Conservation (phyloP, 1,284 basidiomycete genomes). For the Trametes polyzona region DNA sequence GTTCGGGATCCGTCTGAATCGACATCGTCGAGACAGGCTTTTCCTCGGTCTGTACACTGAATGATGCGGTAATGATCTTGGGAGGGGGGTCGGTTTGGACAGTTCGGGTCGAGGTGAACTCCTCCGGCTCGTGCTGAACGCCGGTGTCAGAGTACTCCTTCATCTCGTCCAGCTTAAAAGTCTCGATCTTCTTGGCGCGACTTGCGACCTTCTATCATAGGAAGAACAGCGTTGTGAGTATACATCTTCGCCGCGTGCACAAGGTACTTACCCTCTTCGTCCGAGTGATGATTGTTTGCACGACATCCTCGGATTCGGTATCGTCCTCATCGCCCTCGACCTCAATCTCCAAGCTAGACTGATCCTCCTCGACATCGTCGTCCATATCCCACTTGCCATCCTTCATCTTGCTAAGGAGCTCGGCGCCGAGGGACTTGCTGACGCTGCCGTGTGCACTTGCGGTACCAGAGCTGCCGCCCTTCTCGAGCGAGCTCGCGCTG, state of each 20-base stretch:
- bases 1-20: slow-evolving; percentile 49
- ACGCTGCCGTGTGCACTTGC: slow-evolving; percentile 60
- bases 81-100: slow-evolving; percentile 46
- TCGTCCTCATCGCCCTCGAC: slow-evolving; percentile 47
- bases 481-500: slow-evolving; percentile 44
- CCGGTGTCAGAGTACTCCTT: slow-evolving; percentile 73
- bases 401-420: slow-evolving; percentile 69
- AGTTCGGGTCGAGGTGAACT: slow-evolving; percentile 44
- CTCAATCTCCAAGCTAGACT: slow-evolving; percentile 23
- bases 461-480: slow-evolving; percentile 41
- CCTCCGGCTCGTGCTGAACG: slow-evolving; percentile 63
- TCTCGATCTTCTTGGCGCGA: slow-evolving; percentile 55
- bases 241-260: slow-evolving; percentile 3
- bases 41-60: slow-evolving; percentile 43
- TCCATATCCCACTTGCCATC: slow-evolving; percentile 50
- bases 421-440: slow-evolving; percentile 81
- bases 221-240: slow-evolving; percentile 1
- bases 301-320: slow-evolving; percentile 73
- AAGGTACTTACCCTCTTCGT: slow-evolving; percentile 63
- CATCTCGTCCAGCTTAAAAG: slow-evolving; percentile 61
- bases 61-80: slow-evolving; percentile 31
- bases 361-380: slow-evolving; percentile 43
- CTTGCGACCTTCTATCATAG: slow-evolving; percentile 62
- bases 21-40: slow-evolving; percentile 34
- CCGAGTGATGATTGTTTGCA: slow-evolving; percentile 82